Evolutionary conservation across 305 asterid species (phyloP).

Genomic region (Lippia alba): DNA sequence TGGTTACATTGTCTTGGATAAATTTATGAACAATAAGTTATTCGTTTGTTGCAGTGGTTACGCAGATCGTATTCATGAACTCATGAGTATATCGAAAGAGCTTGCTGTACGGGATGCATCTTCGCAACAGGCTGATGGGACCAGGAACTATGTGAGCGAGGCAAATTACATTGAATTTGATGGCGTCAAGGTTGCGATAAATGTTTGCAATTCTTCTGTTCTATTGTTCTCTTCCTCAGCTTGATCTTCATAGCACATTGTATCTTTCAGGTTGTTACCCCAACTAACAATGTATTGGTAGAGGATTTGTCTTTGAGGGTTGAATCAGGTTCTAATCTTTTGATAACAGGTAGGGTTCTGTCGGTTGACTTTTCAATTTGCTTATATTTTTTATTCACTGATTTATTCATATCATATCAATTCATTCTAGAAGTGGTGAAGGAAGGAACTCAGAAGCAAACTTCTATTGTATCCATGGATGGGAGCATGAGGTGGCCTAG

Average conservation of each 20-base stretch:
- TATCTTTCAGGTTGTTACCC: conserved; percentile 89
- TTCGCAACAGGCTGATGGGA: conserved; percentile 75
- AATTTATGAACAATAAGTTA: conserved; percentile 27
- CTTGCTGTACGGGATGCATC: conserved; percentile 71
- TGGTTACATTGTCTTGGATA: conserved; percentile 19
- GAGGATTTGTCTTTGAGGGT: conserved; percentile 85
- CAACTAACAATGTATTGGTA: conserved; percentile 93
- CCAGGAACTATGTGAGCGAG: conserved; percentile 87
- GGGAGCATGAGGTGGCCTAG: no score
- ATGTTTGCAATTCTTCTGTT: conserved; percentile 34
- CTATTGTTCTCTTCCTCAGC: conserved; percentile 25
- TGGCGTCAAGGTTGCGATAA: conserved; percentile 75
- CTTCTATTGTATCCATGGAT: no score
- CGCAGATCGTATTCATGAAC: conserved; percentile 98
- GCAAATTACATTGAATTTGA: conserved; percentile 96
- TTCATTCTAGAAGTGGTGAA: conserved; percentile 7
- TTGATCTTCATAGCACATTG: conserved; percentile 30
- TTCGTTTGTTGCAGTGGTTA: conserved; percentile 80
- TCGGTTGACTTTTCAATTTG: conserved; percentile 25
- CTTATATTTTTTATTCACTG: conserved; percentile 23
- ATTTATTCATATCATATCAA: conserved; percentile 15
- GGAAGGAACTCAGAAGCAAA: no score
- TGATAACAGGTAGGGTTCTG: conserved; percentile 80
- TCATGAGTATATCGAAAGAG: conserved; percentile 87
- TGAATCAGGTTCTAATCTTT: conserved; percentile 97